A percentile compares a stretch with the other conserved stretches of the same genome.
phyloP scores from a whole-genome alignment of 129 eudicot species.

The Chrysanthemum makinoi region DNA sequence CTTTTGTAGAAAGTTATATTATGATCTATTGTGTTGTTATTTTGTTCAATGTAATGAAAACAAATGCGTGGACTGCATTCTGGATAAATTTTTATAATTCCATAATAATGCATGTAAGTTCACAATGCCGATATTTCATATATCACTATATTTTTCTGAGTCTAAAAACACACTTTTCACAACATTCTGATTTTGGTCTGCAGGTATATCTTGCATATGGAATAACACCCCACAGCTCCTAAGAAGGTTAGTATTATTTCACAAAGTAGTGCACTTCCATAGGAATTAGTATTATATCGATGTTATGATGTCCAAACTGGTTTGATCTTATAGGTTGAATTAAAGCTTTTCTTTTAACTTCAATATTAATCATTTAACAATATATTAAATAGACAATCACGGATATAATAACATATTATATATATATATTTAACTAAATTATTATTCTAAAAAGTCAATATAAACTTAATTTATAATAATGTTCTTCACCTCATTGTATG shows the following conservation, averaged over 20 bases:
- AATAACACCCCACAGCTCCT: slow-evolving; percentile 68
- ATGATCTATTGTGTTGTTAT: neutral
- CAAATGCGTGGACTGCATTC: slow-evolving; percentile 68
- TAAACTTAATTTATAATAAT: too few species aligned
- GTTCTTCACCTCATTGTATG: too few species aligned
- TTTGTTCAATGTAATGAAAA: slow-evolving; percentile 43
- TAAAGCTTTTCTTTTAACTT: slow-evolving; percentile 2
- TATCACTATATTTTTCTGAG: neutral
- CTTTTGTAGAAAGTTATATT: neutral
- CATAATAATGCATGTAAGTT: slow-evolving; percentile 83
- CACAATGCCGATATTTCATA: slow-evolving; percentile 9
- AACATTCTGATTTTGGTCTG: slow-evolving; percentile 20
- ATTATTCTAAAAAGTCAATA: too few species aligned
- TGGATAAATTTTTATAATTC: slow-evolving; percentile 91
- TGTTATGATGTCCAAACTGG: neutral
- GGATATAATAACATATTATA: too few species aligned
- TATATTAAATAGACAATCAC: too few species aligned
- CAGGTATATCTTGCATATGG: slow-evolving; percentile 89
- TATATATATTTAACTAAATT: too few species aligned
- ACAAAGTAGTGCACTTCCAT: slow-evolving; percentile 61
- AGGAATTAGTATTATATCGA: neutral
- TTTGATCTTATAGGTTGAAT: neutral
- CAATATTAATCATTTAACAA: too few species aligned
- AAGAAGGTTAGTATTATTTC: slow-evolving; percentile 84
- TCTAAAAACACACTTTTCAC: neutral